These are phyloP conservation scores for Euphorbia celastroides DNA, from an alignment of 441 rosid genomes.

Conservation along the genomic window DNA sequence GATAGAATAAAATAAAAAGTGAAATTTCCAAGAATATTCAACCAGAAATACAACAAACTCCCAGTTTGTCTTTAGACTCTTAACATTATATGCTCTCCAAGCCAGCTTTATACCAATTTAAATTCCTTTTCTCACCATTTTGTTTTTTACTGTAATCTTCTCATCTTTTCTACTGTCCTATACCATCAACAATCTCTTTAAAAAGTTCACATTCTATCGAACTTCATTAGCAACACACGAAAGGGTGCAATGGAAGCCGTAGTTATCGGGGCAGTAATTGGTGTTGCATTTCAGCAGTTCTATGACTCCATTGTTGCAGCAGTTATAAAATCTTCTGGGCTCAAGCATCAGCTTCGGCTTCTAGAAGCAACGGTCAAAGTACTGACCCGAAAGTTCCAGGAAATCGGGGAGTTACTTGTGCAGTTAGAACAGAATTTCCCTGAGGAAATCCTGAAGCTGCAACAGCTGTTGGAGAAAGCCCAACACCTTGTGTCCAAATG, in stretches of 20 bases:
- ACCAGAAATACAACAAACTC: neutral
- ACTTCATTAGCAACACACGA: neutral
- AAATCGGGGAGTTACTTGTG: neutral
- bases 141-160: neutral
- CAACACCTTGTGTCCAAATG: neutral
- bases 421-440: neutral
- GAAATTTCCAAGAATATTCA: neutral
- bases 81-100: no score
- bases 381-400: neutral
- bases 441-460: neutral
- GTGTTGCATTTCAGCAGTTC: neutral
- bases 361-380: neutral
- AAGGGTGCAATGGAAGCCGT: neutral
- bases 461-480: conserved; percentile 2
- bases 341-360: neutral
- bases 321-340: neutral
- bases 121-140: neutral
- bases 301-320: neutral
- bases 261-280: neutral
- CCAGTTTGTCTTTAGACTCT: neutral
- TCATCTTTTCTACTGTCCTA: neutral
- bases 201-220: no score
- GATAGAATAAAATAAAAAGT: no score
- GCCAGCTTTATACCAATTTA: neutral
- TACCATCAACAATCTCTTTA: neutral